Percentiles rank a stretch among this genome's conserved stretches.
These are phyloP conservation scores for Picea engelmannii DNA, from an alignment of 83 land plant genomes.

Conservation along the genomic window DNA sequence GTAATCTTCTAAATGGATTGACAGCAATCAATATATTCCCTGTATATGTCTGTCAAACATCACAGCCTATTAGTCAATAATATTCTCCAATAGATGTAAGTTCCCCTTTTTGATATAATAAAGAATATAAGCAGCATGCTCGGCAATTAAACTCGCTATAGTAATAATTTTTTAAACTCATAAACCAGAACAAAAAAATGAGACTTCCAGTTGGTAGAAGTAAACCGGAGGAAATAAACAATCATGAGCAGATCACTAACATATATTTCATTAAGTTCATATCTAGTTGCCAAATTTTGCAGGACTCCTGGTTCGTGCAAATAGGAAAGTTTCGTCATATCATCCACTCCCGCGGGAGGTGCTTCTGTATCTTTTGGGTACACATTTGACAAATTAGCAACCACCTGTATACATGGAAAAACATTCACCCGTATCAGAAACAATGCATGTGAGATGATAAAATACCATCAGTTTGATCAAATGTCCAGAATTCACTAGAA, in stretches of 20 bases:
- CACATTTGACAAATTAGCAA: constrained; percentile 39
- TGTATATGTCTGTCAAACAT: constrained; percentile 70
- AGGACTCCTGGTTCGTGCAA: constrained; percentile 87
- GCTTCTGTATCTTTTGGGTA: constrained; percentile 77
- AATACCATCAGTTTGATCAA: neutral
- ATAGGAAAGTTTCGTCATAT: constrained; percentile 86
- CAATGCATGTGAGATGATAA: neutral
- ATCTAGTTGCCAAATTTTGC: constrained; percentile 70
- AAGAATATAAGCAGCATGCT: constrained; percentile 1
- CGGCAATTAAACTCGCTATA: neutral
- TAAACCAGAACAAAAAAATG: neutral
- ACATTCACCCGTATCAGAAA: neutral
- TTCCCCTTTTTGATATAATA: neutral
- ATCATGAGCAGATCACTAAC: constrained; percentile 28
- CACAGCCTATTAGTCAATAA: neutral
- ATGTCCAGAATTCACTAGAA: no score
- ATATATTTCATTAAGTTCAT: constrained; percentile 85
- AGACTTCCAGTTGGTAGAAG: neutral
- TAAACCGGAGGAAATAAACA: neutral
- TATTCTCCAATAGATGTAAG: neutral
- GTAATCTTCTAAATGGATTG: constrained; percentile 79
- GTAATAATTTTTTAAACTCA: neutral
- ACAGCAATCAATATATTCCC: constrained; percentile 83
- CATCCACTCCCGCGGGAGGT: constrained; percentile 83
- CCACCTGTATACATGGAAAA: constrained; percentile 31